Conservation (phyloP, 306 rosid genomes). For the Carpinus fangiana region DNA sequence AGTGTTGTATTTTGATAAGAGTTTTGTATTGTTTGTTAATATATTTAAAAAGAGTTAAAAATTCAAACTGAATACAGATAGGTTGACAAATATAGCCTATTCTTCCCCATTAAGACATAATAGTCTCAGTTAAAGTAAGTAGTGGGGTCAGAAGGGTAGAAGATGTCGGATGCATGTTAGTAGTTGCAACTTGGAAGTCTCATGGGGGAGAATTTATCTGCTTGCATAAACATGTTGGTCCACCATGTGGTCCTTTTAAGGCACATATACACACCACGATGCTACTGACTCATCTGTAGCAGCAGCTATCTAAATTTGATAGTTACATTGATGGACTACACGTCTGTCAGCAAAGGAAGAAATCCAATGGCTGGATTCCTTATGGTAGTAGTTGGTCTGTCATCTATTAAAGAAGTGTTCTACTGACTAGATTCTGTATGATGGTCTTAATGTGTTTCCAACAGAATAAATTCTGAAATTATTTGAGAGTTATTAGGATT, state of each 20-base stretch:
- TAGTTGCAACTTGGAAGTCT: conserved; percentile 25
- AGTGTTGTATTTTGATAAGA: no score
- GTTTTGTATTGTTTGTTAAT: no score
- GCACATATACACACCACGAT: conserved; percentile 20
- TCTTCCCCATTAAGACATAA: conserved; percentile 20
- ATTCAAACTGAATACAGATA: no score
- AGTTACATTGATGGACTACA: conserved; percentile 22
- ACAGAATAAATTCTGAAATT: not conserved
- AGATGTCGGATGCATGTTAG: conserved; percentile 22
- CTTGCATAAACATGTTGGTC: conserved; percentile 30
- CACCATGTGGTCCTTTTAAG: conserved; percentile 22
- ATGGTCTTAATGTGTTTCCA: not conserved
- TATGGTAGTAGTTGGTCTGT: not conserved
- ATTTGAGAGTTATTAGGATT: not conserved
- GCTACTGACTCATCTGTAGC: conserved; percentile 26
- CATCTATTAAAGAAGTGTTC: not conserved
- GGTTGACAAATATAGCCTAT: no score
- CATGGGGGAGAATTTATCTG: conserved; percentile 16
- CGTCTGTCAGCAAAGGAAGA: conserved; percentile 17
- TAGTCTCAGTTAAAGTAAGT: conserved; percentile 3
- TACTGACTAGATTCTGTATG: not conserved
- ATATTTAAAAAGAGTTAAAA: no score
- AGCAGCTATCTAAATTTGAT: conserved; percentile 23
- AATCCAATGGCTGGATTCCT: conserved; percentile 37
- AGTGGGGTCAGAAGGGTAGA: conserved; percentile 16